Conservation (phyloP, 371 early-diverging fungal genomes). For the Mucor racemosus region DNA sequence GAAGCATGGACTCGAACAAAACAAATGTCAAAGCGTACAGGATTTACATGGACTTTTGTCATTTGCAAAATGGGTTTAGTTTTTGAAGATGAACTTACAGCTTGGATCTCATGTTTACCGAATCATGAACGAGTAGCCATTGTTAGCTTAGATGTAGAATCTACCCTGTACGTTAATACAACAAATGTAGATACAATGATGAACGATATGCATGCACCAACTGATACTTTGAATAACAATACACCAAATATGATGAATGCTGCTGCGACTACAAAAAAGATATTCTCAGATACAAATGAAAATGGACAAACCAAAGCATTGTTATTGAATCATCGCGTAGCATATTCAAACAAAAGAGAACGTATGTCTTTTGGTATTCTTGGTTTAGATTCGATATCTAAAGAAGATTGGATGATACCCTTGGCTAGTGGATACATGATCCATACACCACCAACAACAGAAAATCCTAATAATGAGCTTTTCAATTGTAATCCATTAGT, state of each 20-base stretch:
- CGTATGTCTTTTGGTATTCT: conserved; percentile 37
- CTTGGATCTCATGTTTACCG: conserved; percentile 46
- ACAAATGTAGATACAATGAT: background rate
- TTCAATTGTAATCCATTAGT: conserved; percentile 50
- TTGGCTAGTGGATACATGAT: conserved; percentile 65
- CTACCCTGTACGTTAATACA: conserved; percentile 36
- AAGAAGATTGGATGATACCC: conserved; percentile 59
- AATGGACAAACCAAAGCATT: conserved; percentile 51
- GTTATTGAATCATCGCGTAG: conserved; percentile 62
- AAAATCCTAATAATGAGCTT: conserved; percentile 48
- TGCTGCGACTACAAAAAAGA: conserved; percentile 12
- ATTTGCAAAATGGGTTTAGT: conserved; percentile 52
- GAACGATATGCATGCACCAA: background rate
- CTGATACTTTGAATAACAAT: background rate
- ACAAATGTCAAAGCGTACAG: conserved; percentile 36
- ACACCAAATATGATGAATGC: conserved; percentile 16
- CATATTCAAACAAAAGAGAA: conserved; percentile 51
- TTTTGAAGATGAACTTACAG: conserved; percentile 48
- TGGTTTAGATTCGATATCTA: conserved; percentile 25
- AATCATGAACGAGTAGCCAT: conserved; percentile 46
- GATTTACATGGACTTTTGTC: conserved; percentile 49
- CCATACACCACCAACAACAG: conserved; percentile 42
- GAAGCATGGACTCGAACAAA: conserved; percentile 51
- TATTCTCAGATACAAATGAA: conserved; percentile 25
- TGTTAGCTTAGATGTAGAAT: conserved; percentile 57